These are phyloP conservation scores for Russula emetica DNA, from an alignment of 768 basidiomycete genomes.

Conservation along the genomic window DNA sequence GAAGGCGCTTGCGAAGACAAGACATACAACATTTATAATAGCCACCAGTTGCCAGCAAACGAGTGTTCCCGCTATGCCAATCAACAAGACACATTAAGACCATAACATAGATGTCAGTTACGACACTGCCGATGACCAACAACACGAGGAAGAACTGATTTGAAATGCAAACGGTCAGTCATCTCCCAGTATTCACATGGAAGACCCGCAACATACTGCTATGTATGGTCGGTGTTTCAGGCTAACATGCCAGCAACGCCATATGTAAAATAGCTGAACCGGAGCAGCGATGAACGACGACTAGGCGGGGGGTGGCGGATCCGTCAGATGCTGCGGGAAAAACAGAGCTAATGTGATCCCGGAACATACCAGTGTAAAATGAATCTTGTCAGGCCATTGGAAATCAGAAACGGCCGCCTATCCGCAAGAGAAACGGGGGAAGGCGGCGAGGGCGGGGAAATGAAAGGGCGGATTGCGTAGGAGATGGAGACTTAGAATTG, in stretches of 20 bases:
- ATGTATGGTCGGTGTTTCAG: constrained; percentile 4
- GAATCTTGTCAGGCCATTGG: constrained; percentile 19
- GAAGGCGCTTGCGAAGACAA: not conserved
- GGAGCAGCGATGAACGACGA: constrained; percentile 30
- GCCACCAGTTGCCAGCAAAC: not conserved
- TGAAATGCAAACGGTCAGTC: not conserved
- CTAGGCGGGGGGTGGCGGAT: constrained; percentile 14
- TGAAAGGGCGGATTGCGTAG: not conserved
- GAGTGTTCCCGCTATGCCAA: not conserved
- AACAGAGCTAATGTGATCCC: not conserved
- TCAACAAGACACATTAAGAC: constrained; percentile 7
- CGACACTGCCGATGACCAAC: constrained; percentile 11
- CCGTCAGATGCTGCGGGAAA: not conserved
- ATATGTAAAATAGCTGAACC: constrained; percentile 32
- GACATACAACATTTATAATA: constrained; percentile 21
- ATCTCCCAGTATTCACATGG: not conserved
- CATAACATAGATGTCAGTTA: constrained; percentile 1
- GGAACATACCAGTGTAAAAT: constrained; percentile 5
- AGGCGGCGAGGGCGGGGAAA: not conserved
- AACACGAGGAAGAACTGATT: constrained; percentile 12
- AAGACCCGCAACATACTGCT: not conserved
- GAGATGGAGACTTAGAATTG: not conserved
- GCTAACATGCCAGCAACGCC: constrained; percentile 33
- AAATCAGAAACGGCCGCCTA: constrained; percentile 1
- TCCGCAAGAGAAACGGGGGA: not conserved